These are phyloP conservation scores for Phaeosphaeriaceae sp. DNA, from an alignment of 2,329 filamentous ascomycete genomes.

Conservation along the genomic window DNA sequence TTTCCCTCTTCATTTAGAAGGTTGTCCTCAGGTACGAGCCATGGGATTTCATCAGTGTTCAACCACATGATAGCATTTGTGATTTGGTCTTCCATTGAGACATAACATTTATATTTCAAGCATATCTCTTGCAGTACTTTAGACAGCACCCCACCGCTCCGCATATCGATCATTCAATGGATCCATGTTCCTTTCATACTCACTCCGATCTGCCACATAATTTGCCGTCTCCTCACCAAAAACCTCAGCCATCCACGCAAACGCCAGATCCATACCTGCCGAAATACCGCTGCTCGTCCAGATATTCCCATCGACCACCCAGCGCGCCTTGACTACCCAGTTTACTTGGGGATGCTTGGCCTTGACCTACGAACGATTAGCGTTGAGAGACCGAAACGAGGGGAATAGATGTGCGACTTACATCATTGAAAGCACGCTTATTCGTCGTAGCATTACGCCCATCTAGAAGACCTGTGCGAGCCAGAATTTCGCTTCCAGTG, in stretches of 20 bases:
- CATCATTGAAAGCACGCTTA: slow-evolving; percentile 61
- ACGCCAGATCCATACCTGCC: slow-evolving; percentile 67
- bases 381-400: not conserved
- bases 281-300: slow-evolving; percentile 70
- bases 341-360: slow-evolving; percentile 58
- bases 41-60: too few species aligned
- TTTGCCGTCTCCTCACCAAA: slow-evolving; percentile 61
- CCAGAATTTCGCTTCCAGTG: slow-evolving; percentile 67
- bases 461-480: slow-evolving; percentile 65
- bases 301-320: slow-evolving; percentile 69
- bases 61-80: too few species aligned
- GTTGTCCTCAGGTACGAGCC: too few species aligned
- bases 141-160: slow-evolving; percentile 32
- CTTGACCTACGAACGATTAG: slow-evolving; percentile 45
- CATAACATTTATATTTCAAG: too few species aligned
- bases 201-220: slow-evolving; percentile 58
- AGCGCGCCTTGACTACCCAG: slow-evolving; percentile 68
- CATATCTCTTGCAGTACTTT: too few species aligned
- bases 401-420: slow-evolving; percentile 1
- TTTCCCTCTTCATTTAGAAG: not conserved
- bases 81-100: too few species aligned
- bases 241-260: slow-evolving; percentile 62
- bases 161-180: slow-evolving; percentile 63
- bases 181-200: slow-evolving; percentile 65
- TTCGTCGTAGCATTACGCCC: slow-evolving; percentile 70